phyloP scores from a whole-genome alignment of 2,329 filamentous ascomycete genomes.

The Sclerotiophoma versabilis region DNA sequence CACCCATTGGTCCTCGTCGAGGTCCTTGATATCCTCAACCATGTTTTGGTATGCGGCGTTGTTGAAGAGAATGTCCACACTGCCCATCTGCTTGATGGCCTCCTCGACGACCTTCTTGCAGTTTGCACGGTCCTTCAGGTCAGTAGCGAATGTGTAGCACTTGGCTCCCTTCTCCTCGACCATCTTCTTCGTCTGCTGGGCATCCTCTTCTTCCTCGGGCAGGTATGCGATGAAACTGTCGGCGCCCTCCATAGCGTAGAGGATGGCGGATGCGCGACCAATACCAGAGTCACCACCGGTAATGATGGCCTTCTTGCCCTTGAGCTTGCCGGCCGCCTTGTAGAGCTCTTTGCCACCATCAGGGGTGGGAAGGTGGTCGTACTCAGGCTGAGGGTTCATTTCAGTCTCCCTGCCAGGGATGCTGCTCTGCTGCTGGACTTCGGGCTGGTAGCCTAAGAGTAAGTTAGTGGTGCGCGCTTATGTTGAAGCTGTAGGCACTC shows the following conservation, averaged over 20 bases:
- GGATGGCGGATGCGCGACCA: conserved; percentile 74
- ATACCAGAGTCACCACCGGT: conserved; percentile 84
- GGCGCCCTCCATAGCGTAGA: conserved; percentile 83
- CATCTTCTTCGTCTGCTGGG: conserved; percentile 73
- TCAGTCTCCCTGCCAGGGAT: conserved; percentile 61
- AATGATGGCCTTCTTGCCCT: conserved; percentile 78
- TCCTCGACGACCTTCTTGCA: conserved; percentile 74
- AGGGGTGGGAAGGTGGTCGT: conserved; percentile 70
- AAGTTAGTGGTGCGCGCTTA: conserved; percentile 1
- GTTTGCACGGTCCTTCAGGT: conserved; percentile 70
- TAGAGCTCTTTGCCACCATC: conserved; percentile 74
- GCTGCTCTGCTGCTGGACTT: conserved; percentile 58
- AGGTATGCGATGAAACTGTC: conserved; percentile 77
- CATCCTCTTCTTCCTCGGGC: conserved; percentile 77
- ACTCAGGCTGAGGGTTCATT: conserved; percentile 66
- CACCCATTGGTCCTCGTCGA: conserved; percentile 80
- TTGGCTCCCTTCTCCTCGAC: conserved; percentile 72
- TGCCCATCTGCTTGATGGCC: conserved; percentile 69
- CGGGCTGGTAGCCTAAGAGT: conserved; percentile 55
- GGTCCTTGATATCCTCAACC: conserved; percentile 72
- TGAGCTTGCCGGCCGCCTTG: conserved; percentile 76
- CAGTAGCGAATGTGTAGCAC: conserved; percentile 68
- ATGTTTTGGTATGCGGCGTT: conserved; percentile 79
- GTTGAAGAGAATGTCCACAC: conserved; percentile 77
- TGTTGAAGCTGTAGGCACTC: not conserved